Base-by-base conservation (phyloP, 345 rosid species). In the Stellera chamaejasme region DNA sequence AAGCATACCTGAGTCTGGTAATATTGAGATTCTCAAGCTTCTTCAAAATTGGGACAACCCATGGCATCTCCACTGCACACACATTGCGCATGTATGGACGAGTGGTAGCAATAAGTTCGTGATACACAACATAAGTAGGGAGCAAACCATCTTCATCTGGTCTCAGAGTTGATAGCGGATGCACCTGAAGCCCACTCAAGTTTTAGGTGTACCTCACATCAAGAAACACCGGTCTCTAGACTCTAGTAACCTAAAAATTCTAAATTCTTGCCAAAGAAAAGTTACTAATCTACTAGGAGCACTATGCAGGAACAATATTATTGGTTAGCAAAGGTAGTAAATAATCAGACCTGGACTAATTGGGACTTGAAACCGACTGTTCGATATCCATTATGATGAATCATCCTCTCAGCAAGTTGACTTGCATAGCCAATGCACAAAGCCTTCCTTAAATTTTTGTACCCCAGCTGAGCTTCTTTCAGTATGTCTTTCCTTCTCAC, bases 391-490 rank as follows among this genome's bases (percentile, higher is more conserved):
- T 91, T 91, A 66, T 91, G 96, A 59, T 73, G 92, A 71, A 79
- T 69, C 97, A 86, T 92, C 72, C 90, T 81, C 76, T 86, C 94
- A 27, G 95, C 98, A 63, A 88, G 82, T 69, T 82, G 90, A 68
- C 68, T 73, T 54, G 96, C 97, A 65, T 67, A 86, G 64, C 95
- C 98, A n/a, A 70, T 76, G 62, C 85, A 86, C 55, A 92, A 74
- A 69, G 96, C 90, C 75, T 79, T 88, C 73, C 97, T 82, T 84
- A 92, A 74, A 53, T 77, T 84, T 70, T 58, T 82, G 74, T 88
- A 92, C 46, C 62, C 80, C 10, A 62, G 78, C 59, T 64, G 65
- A 43, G 77, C 64, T 60, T 74, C 76, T 46, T 66, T 75, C 68
- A 65, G 57, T 65, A 82, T 82, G 60, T 75, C 74, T 59, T 64